These are phyloP conservation scores for Antitrichia curtipendula DNA, from an alignment of 225 moss, liverwort and hornwort species.

Conservation along the genomic window DNA sequence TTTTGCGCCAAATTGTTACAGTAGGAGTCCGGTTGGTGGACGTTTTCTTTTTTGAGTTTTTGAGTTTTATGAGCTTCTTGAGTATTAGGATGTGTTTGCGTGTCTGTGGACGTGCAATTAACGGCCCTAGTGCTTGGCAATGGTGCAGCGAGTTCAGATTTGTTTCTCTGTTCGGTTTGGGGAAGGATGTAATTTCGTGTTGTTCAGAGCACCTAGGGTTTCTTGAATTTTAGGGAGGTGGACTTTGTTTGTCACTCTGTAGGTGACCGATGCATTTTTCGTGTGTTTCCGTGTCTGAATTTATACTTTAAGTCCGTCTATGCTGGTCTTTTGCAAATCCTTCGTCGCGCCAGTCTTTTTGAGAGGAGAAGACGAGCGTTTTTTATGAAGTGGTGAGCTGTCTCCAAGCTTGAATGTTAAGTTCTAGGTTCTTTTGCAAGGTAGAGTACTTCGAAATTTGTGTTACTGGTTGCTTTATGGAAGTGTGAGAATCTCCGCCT, in stretches of 20 bases:
- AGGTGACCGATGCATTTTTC: neutral
- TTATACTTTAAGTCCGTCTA: neutral
- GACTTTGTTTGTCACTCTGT: neutral
- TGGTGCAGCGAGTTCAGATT: neutral
- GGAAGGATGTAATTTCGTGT: neutral
- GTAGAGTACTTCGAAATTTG: neutral
- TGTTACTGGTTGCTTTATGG: neutral
- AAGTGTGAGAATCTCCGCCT: neutral
- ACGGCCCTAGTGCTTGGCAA: neutral
- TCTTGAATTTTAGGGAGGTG: neutral
- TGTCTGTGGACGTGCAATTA: neutral
- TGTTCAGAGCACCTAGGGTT: neutral
- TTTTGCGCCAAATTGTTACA: neutral
- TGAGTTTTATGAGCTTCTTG: neutral
- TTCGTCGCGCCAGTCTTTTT: neutral
- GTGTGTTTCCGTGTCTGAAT: neutral
- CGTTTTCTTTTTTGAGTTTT: neutral
- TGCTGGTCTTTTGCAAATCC: neutral
- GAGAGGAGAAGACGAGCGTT: neutral
- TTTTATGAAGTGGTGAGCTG: neutral
- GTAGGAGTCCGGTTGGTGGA: neutral
- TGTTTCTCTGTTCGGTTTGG: neutral
- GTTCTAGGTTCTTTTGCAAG: neutral
- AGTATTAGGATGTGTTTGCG: neutral
- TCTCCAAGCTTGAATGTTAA: neutral